A percentile compares a stretch with the other conserved stretches of the same genome.
Conservation (phyloP, 2,329 filamentous ascomycete species). For the Monosporascus cannonballus region DNA sequence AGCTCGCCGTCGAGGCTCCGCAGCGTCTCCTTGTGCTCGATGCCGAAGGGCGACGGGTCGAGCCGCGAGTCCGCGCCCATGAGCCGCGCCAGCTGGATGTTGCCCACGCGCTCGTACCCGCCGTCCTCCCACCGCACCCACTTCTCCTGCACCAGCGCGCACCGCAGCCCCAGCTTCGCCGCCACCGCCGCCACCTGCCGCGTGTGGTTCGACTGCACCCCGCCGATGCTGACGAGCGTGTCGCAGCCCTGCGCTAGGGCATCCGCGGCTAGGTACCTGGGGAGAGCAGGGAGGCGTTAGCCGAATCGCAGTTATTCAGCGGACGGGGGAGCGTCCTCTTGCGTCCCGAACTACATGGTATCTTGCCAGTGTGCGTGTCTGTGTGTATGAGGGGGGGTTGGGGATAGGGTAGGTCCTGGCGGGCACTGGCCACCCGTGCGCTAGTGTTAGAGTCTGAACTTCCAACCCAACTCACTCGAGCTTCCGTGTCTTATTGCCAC, state of each 20-base stretch:
- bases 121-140: conserved; percentile 60
- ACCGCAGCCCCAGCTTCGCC: conserved; percentile 49
- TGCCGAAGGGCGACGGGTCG: conserved; percentile 56
- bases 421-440: too few species aligned
- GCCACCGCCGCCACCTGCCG: conserved; percentile 60
- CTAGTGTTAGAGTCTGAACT: neutral
- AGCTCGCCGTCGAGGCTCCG: conserved; percentile 49
- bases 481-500: conserved; percentile 65
- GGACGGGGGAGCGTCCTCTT: neutral
- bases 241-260: conserved; percentile 50
- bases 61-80: conserved; percentile 61
- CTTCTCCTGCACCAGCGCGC: conserved; percentile 57
- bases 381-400: too few species aligned
- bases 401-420: too few species aligned
- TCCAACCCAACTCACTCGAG: conserved; percentile 43
- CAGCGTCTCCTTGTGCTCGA: conserved; percentile 60
- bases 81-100: conserved; percentile 63
- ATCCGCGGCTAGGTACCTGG: conserved; percentile 60
- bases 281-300: neutral
- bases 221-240: conserved; percentile 61
- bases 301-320: neutral
- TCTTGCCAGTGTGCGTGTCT: too few species aligned
- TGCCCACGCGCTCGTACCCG: conserved; percentile 59
- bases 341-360: too few species aligned
- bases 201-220: conserved; percentile 66